Evolutionary conservation across 1,284 basidiomycete genomes (phyloP), one percentile per base, ranked within the genome.

Genomic region (Golubevia sp.): DNA sequence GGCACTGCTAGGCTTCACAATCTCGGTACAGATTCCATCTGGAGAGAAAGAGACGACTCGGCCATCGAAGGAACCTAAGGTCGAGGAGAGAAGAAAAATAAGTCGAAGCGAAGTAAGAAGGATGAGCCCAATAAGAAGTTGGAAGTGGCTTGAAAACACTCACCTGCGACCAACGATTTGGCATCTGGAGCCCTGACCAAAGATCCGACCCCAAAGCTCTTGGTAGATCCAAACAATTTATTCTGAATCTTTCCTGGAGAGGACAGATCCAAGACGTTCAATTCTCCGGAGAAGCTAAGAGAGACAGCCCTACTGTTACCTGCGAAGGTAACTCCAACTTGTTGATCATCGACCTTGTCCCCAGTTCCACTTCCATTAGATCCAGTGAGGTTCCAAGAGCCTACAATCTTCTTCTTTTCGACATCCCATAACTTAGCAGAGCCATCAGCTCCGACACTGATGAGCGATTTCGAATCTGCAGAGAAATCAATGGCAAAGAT

Each of bases 361-460:
- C 49, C 64, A 55, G 66, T 58, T 5, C 30, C 21, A 18, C 54
- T 58, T 25, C 48, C 60, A 15, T 60, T 64, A 26, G 68, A 63
- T 7, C 69, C 65, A 55, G 57, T 71, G 27, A 78, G 68, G 23
- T 80, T 72, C 58, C 62, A 68, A 60, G 66, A 55, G 7, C 62
- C 67, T 4, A 68, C 59, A 2, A 75, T 53, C 27, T 67, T 63
- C 18, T 62, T 63, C 44, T 30, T 49, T 58, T 57, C 53, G 21
- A 56, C 44, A 51, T 63, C 62, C 62, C 94, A 97, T 3, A 96
- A 85, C 74, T 92, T 92, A 52, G 95, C 92, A 1, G 91, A 91
- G 60, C 91, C 89, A 82, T 99, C 96, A 3, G 92, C 92, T 1
- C 93, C 91, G 0, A 92, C 92, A 0, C 94, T 95, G 15, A 89